Evolutionary conservation across 495 filamentous ascomycete genomes (phyloP), one percentile per base, ranked within the genome.

Genomic region (Amorphotheca resinae): DNA sequence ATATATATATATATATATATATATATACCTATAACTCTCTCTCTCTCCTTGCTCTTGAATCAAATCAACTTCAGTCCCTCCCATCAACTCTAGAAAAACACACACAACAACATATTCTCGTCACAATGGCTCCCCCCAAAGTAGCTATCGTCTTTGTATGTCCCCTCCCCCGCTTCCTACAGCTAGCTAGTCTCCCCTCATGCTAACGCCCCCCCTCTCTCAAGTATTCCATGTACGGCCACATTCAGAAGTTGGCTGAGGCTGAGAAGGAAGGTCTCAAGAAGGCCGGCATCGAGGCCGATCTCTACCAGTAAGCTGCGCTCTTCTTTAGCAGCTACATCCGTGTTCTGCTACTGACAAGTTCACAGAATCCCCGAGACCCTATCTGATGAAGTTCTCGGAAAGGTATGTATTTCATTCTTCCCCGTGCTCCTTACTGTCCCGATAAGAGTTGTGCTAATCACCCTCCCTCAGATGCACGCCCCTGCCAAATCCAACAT

Each of bases 171-270:
- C n/a, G n/a, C n/a, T n/a, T n/a, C n/a, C n/a, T n/a, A n/a, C n/a
- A n/a, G n/a, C n/a, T n/a, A n/a, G n/a, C n/a, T n/a, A n/a, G n/a
- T n/a, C n/a, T n/a, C 3, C 17, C 8, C 22, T 16, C 34, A 25
- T 38, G 33, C 45, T 52, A 38, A 56, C 53, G 21, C 17, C 41
- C 28, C 33, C 31, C 41, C 28, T 33, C 31, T 18, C 2, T 31
- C 14, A 51, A 93, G 85, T 98, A 96, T 69, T 95, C 89, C 51
- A 84, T 86, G 71, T 98, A 93, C 65, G 89, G 91, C 64, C 89
- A 96, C 65, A 83, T 95, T 66, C 55, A 68, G 59, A 67, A 76
- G 62, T 64, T 96, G 53, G 91, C 88, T 56, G 78, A 86, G 59
- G 87, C 88, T 42, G 87, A 95, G 67, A 81, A 85, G 72, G 78